phyloP scores from a whole-genome alignment of 1,284 basidiomycete genomes.

The Papiliotrema laurentii region DNA sequence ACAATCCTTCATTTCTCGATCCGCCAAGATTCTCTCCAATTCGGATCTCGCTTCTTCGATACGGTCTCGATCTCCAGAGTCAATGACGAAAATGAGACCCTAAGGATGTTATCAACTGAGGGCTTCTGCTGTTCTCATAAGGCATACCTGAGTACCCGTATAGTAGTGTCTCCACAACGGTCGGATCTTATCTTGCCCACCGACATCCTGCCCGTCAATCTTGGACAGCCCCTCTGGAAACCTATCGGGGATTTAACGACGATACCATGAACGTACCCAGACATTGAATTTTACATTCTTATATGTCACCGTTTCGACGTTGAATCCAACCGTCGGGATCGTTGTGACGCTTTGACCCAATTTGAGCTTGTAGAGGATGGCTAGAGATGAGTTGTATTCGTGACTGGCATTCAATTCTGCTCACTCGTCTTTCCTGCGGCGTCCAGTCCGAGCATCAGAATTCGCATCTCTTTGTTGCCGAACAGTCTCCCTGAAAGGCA shows the following conservation, averaged over 20 bases:
- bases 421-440: constrained; percentile 91
- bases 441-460: constrained; percentile 79
- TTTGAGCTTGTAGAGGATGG: constrained; percentile 99
- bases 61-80: constrained; percentile 79
- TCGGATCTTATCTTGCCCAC: constrained; percentile 97
- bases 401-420: constrained; percentile 18
- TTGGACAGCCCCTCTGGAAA: not conserved
- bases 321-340: constrained; percentile 91
- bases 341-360: constrained; percentile 98
- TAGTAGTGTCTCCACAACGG: constrained; percentile 99
- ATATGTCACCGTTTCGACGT: constrained; percentile 99
- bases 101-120: constrained; percentile 18
- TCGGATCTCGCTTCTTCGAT: constrained; percentile 97
- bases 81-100: constrained; percentile 62
- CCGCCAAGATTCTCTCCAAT: constrained; percentile 91
- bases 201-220: constrained; percentile 64
- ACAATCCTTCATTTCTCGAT: constrained; percentile 98
- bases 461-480: constrained; percentile 63
- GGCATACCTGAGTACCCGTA: constrained; percentile 54
- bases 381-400: constrained; percentile 49
- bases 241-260: not conserved
- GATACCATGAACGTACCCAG: constrained; percentile 55
- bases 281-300: constrained; percentile 99
- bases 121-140: too few species aligned
- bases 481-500: constrained; percentile 55